phyloP scores from a whole-genome alignment of 768 basidiomycete genomes.

The Coprinellus aureogranulatus region DNA sequence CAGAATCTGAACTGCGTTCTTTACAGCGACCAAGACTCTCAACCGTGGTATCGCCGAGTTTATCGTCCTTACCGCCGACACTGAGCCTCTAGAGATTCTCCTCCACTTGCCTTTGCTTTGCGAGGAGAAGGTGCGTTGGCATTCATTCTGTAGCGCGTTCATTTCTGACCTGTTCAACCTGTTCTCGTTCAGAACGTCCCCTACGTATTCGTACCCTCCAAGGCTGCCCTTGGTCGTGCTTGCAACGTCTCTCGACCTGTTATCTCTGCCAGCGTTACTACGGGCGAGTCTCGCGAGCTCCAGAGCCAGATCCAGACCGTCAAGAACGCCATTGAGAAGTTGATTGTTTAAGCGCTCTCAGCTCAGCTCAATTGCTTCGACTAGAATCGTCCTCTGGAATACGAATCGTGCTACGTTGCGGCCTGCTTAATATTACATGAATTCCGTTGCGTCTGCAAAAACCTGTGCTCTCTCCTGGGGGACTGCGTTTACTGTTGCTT shows the following conservation, averaged over 20 bases:
- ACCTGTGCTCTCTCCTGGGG: too few species aligned
- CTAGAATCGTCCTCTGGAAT: too few species aligned
- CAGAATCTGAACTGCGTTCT: not conserved
- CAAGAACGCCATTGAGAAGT: constrained; percentile 79
- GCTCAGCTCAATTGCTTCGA: too few species aligned
- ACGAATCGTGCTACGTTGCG: not conserved
- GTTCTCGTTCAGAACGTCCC: constrained; percentile 73
- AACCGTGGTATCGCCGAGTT: constrained; percentile 98
- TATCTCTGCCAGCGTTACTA: constrained; percentile 94
- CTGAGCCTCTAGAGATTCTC: constrained; percentile 96
- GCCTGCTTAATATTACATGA: too few species aligned
- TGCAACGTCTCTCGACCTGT: constrained; percentile 95
- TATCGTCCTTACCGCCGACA: constrained; percentile 94
- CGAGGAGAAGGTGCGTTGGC: constrained; percentile 89
- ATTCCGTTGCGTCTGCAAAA: too few species aligned
- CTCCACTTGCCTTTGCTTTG: constrained; percentile 96
- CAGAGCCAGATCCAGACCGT: constrained; percentile 83
- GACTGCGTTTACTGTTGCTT: not conserved
- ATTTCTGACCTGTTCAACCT: too few species aligned
- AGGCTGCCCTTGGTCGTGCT: constrained; percentile 93
- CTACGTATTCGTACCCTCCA: constrained; percentile 92
- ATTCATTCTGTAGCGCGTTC: not conserved
- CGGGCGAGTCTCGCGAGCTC: constrained; percentile 90
- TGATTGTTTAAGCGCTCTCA: constrained; percentile 36
- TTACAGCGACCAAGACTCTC: constrained; percentile 89